phyloP scores from a whole-genome alignment of 192 early-diverging fungal species.

The Geranomyces variabilis region DNA sequence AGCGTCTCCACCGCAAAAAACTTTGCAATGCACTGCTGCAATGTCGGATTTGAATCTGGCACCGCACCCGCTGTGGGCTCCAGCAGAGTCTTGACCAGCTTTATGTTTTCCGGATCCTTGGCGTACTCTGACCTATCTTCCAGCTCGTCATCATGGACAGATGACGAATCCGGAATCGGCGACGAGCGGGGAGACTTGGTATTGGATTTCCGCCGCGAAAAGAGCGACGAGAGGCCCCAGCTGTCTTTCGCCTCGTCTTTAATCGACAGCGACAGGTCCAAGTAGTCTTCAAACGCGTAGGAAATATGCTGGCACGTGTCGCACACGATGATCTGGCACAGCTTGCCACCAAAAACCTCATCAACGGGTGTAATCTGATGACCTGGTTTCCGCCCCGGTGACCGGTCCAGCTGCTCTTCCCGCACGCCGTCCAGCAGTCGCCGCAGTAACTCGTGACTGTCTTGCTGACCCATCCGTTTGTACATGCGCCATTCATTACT shows the following conservation, averaged over 20 bases:
- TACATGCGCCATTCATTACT: conserved; percentile 65
- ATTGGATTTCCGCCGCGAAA: conserved; percentile 4
- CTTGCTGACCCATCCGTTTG: conserved; percentile 64
- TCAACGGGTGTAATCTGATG: conserved; percentile 50
- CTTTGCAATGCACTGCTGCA: conserved; percentile 37
- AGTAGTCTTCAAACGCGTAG: conserved; percentile 65
- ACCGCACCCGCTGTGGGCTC: not conserved
- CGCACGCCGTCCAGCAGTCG: conserved; percentile 63
- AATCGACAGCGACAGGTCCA: conserved; percentile 65
- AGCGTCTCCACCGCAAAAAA: conserved; percentile 65
- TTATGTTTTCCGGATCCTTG: conserved; percentile 6
- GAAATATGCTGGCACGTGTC: conserved; percentile 60
- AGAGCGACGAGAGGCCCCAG: conserved; percentile 7
- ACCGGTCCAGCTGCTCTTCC: conserved; percentile 52
- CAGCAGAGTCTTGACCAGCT: conserved; percentile 28
- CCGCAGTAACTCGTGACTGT: conserved; percentile 74
- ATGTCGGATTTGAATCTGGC: not conserved
- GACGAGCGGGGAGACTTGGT: not conserved
- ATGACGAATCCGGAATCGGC: not conserved
- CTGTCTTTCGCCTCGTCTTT: conserved; percentile 31
- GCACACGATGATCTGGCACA: conserved; percentile 71
- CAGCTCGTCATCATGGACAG: not conserved
- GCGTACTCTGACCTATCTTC: not conserved
- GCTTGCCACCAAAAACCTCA: conserved; percentile 65
- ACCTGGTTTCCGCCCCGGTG: not conserved